Conservation (phyloP, 2,329 filamentous ascomycete genomes). For the Aphanocladium album region DNA sequence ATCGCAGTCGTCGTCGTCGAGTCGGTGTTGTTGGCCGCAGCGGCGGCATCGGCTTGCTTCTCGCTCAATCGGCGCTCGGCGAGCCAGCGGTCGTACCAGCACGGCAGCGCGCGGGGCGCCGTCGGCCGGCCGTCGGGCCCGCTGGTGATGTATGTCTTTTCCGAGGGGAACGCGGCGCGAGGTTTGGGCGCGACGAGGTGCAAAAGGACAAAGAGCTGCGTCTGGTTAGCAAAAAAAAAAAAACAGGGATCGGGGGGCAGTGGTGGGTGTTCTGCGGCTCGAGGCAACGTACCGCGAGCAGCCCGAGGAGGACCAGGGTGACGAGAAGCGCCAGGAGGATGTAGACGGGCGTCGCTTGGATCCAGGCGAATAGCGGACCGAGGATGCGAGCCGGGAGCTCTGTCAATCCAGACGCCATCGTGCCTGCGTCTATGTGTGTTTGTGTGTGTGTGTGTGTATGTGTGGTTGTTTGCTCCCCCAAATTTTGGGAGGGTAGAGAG, state of each 20-base stretch:
- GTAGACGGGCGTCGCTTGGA: slow-evolving; percentile 34
- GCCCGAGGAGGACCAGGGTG: slow-evolving; percentile 27
- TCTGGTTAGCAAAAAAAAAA: neutral
- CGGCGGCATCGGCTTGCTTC: slow-evolving; percentile 24
- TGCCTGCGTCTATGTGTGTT: too few relatives aligned
- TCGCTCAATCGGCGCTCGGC: slow-evolving; percentile 52
- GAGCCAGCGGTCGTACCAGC: slow-evolving; percentile 79
- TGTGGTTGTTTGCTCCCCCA: neutral
- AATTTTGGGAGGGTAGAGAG: neutral
- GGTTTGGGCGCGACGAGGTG: slow-evolving; percentile 76
- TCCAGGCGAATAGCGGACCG: slow-evolving; percentile 30
- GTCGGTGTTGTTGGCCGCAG: neutral
- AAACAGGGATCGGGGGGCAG: too few relatives aligned
- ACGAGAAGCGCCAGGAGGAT: slow-evolving; percentile 33
- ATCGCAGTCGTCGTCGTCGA: slow-evolving; percentile 28
- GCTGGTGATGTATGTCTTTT: slow-evolving; percentile 81
- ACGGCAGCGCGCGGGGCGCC: slow-evolving; percentile 57
- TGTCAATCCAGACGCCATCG: slow-evolving; percentile 19
- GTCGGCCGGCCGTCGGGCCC: slow-evolving; percentile 46
- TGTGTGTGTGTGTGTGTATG: neutral
- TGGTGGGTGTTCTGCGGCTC: too few relatives aligned
- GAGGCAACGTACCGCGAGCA: slow-evolving; percentile 38
- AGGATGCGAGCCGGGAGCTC: slow-evolving; percentile 31
- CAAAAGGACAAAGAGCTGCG: slow-evolving; percentile 58
- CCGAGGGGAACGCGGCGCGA: slow-evolving; percentile 65